These are phyloP conservation scores for Colletotrichum tamarilloi DNA, from an alignment of 2,329 filamentous ascomycete species.

Conservation along the genomic window DNA sequence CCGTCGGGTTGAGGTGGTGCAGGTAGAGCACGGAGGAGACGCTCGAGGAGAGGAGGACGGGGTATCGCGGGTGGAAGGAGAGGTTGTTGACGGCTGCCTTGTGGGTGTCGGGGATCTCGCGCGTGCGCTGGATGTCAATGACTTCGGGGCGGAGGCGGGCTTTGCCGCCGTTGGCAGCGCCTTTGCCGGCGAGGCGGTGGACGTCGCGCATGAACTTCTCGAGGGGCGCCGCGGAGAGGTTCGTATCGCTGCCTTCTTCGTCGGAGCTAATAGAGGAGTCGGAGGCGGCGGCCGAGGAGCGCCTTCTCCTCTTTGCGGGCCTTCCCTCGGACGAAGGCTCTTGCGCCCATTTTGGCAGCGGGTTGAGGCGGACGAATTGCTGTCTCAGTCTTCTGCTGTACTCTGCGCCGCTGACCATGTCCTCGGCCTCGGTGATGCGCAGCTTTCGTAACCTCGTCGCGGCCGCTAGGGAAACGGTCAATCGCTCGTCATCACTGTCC, in stretches of 20 bases:
- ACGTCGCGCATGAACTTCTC: constrained; percentile 83
- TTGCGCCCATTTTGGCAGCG: constrained; percentile 69
- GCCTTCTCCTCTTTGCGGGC: constrained; percentile 62
- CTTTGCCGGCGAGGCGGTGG: constrained; percentile 69
- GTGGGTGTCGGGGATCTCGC: constrained; percentile 84
- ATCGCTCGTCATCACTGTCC: constrained; percentile 93
- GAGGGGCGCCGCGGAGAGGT: constrained; percentile 78
- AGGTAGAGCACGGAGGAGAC: constrained; percentile 87
- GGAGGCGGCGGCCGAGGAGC: constrained; percentile 60
- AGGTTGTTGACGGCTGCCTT: constrained; percentile 84
- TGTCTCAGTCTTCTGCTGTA: constrained; percentile 84
- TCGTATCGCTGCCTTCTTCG: constrained; percentile 68
- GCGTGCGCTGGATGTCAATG: constrained; percentile 88
- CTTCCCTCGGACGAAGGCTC: constrained; percentile 56
- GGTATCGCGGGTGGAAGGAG: constrained; percentile 88
- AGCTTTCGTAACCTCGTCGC: constrained; percentile 84
- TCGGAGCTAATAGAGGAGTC: constrained; percentile 43
- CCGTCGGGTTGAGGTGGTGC: constrained; percentile 85
- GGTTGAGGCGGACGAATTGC: constrained; percentile 75
- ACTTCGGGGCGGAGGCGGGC: constrained; percentile 86
- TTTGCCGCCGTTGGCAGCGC: constrained; percentile 51
- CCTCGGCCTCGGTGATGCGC: constrained; percentile 82
- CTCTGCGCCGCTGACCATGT: constrained; percentile 86
- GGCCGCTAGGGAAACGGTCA: constrained; percentile 84
- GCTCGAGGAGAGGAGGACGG: constrained; percentile 90